Base-by-base conservation (phyloP, 257 asterid genomes). In the Thymus quinquecostatus region DNA sequence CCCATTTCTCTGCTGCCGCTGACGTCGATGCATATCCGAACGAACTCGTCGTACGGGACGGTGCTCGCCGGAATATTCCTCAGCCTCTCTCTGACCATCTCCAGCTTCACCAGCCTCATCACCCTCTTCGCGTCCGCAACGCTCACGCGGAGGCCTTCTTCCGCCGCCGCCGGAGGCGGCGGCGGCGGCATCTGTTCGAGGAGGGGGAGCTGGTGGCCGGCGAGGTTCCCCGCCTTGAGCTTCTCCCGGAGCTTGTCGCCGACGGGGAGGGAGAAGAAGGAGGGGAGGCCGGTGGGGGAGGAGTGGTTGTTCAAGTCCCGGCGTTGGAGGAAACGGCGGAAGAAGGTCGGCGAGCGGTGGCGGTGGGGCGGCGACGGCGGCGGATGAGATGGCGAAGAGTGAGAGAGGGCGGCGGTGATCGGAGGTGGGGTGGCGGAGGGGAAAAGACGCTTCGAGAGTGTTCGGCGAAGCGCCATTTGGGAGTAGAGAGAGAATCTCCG, bases 381-480 rank as follows among this genome's bases (percentile, higher is more conserved):
- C 4, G 64, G 64, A 2, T 38, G 3, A 13, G 28, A 1, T 14
- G 62, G 69, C 3, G 62, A 65, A 2, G 78, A 36, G 64, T 49
- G 70, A 10, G 38, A 1, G 11, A 12, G 11, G 70, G 73, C 12
- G 83, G 8, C 5, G 56, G 64, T 49, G 68, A 65, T 44, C 53
- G 85, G 74, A 41, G 80, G 49, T 3, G 71, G 69, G 58, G 7
- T 36, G 68, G 71, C 43, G 74, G 54, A 61, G 66, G 12, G 1
- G 57, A 60, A 44, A 4, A 68, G 69, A 33, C 82, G 82, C 76
- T 74, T 67, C 29, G 82, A 62, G 65, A 84, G 64, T 29, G 85
- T 30, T 68, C 83, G 77, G 5, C 88, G 88, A 75, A 90, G 88
- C 73, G 95, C 96, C 97, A 92, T 92, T 82, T 68, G 30, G 68